Conservation (phyloP, 495 filamentous ascomycete genomes). For the Podospora conica region DNA sequence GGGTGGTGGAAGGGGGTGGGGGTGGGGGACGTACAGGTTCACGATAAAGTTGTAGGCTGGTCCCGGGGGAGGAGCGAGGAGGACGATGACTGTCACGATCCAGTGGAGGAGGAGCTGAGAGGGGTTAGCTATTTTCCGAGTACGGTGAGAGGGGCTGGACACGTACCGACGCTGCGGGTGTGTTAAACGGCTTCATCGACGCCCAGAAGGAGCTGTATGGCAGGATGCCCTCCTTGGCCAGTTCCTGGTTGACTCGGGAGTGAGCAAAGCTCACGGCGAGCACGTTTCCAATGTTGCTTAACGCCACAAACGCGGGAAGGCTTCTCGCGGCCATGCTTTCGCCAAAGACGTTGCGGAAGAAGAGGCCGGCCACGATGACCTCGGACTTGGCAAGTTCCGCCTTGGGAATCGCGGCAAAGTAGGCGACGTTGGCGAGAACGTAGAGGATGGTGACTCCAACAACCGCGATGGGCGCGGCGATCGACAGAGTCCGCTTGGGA, state of each 20-base stretch:
- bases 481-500: constrained; percentile 53
- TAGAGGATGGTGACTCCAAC: constrained; percentile 53
- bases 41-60: constrained; percentile 43
- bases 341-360: constrained; percentile 42
- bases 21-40: constrained; percentile 31
- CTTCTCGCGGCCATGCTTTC: constrained; percentile 35
- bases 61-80: constrained; percentile 44
- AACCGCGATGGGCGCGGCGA: constrained; percentile 56
- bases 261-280: constrained; percentile 43
- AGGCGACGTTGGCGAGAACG: constrained; percentile 60
- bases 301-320: constrained; percentile 55
- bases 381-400: constrained; percentile 47
- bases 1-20: background rate
- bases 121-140: background rate
- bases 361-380: constrained; percentile 44
- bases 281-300: constrained; percentile 58
- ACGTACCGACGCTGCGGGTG: constrained; percentile 41
- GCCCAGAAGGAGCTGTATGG: constrained; percentile 52
- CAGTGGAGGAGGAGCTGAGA: constrained; percentile 45
- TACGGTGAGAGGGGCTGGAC: background rate
- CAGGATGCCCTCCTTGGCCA: constrained; percentile 60
- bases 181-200: constrained; percentile 25
- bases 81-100: constrained; percentile 44
- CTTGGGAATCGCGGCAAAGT: constrained; percentile 43
- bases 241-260: constrained; percentile 63